Evolutionary conservation across 768 basidiomycete genomes (phyloP).

Genomic region (Tylopilus plumbeoviolaceoides): DNA sequence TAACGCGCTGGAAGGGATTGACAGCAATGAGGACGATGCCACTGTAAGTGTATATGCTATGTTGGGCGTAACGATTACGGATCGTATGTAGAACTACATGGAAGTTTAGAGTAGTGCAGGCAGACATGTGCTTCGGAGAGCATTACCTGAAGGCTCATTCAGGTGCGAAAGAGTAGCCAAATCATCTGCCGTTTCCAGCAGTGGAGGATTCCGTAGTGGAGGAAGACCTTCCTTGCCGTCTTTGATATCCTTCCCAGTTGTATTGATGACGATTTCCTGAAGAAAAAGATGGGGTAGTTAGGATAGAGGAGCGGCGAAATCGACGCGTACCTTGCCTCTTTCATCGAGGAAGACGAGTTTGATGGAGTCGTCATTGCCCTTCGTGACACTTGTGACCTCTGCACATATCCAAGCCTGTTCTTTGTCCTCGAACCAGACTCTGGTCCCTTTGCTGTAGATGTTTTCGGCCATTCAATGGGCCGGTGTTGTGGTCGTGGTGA

Average conservation of each 20-base stretch:
- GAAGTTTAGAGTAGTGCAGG: background rate
- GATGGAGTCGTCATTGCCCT: slow-evolving; percentile 67
- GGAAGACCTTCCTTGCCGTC: slow-evolving; percentile 79
- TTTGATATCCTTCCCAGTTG: slow-evolving; percentile 75
- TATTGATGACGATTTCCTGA: slow-evolving; percentile 77
- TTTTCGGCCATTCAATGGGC: slow-evolving; percentile 84
- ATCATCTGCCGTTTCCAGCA: slow-evolving; percentile 96
- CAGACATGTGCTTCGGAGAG: slow-evolving; percentile 15
- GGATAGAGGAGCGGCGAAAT: slow-evolving; percentile 7
- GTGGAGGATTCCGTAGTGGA: slow-evolving; percentile 92
- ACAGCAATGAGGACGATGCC: slow-evolving; percentile 98
- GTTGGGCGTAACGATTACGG: slow-evolving; percentile 92
- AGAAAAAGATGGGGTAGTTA: background rate
- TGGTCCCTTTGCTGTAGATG: slow-evolving; percentile 86
- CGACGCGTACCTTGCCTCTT: slow-evolving; percentile 72
- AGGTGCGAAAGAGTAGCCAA: slow-evolving; percentile 96
- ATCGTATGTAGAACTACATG: slow-evolving; percentile 89
- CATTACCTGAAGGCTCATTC: slow-evolving; percentile 90
- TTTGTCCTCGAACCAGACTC: slow-evolving; percentile 93
- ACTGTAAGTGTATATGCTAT: slow-evolving; percentile 98
- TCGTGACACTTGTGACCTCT: slow-evolving; percentile 66
- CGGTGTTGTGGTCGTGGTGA: slow-evolving; percentile 21
- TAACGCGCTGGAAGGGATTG: slow-evolving; percentile 97
- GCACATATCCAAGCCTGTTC: slow-evolving; percentile 93
- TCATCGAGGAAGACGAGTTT: slow-evolving; percentile 86